These are phyloP conservation scores for Rhypophila decipiens DNA, from an alignment of 495 filamentous ascomycete genomes.

Conservation along the genomic window DNA sequence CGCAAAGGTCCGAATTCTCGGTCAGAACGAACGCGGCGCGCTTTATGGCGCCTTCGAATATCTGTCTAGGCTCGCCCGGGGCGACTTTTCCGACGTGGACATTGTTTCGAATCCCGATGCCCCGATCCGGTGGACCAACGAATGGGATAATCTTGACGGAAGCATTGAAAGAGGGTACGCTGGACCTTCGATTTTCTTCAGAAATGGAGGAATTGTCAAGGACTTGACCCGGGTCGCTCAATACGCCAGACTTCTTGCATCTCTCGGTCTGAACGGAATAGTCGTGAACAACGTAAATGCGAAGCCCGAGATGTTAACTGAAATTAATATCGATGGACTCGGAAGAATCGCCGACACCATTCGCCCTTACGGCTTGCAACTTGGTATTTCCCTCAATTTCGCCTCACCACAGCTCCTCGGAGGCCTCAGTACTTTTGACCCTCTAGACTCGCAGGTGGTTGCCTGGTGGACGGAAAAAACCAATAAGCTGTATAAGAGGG, in stretches of 20 bases:
- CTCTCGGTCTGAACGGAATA: slow-evolving; percentile 58
- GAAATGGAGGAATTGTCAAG: slow-evolving; percentile 43
- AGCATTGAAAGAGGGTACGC: slow-evolving; percentile 64
- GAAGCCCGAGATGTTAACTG: slow-evolving; percentile 48
- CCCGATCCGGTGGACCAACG: slow-evolving; percentile 63
- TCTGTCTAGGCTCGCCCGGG: slow-evolving; percentile 56
- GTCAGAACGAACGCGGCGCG: slow-evolving; percentile 61
- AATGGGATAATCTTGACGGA: slow-evolving; percentile 71
- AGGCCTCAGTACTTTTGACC: slow-evolving; percentile 56
- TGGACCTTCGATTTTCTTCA: slow-evolving; percentile 66
- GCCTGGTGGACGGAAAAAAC: slow-evolving; percentile 57
- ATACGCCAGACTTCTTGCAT: slow-evolving; percentile 65
- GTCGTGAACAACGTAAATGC: slow-evolving; percentile 73
- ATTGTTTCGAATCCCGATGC: slow-evolving; percentile 53
- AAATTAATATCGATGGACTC: slow-evolving; percentile 54
- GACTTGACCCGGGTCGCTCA: slow-evolving; percentile 54
- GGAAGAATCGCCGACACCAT: slow-evolving; percentile 57
- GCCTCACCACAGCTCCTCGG: slow-evolving; percentile 55
- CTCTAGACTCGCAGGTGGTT: slow-evolving; percentile 53
- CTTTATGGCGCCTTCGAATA: slow-evolving; percentile 68
- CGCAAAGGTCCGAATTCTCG: slow-evolving; percentile 49
- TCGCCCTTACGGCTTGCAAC: slow-evolving; percentile 59
- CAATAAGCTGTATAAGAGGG: slow-evolving; percentile 47
- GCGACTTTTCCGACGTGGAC: slow-evolving; percentile 49
- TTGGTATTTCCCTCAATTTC: slow-evolving; percentile 64